Percentiles rank a stretch among this genome's conserved stretches.
Evolutionary conservation across 1,284 basidiomycete species (phyloP).

Genomic region (Takashimella koratensis): DNA sequence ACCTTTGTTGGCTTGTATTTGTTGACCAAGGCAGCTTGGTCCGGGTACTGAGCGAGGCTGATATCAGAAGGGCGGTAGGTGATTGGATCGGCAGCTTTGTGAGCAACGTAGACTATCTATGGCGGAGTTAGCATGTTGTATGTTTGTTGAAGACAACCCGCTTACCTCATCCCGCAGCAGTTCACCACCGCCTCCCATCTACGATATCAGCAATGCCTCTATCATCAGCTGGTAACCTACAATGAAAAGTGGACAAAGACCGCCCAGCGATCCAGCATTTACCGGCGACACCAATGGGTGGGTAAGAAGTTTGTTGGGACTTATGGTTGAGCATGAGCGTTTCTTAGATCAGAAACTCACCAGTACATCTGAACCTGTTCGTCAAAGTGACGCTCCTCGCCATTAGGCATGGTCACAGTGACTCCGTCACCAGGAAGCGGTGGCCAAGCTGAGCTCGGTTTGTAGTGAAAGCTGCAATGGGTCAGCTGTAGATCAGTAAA

Average conservation of each 20-base stretch:
- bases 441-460: slow-evolving; percentile 47
- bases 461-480: slow-evolving; percentile 46
- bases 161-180: slow-evolving; percentile 46
- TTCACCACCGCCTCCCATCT: slow-evolving; percentile 51
- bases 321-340: slow-evolving; percentile 4
- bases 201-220: no score
- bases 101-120: slow-evolving; percentile 52
- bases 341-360: slow-evolving; percentile 15
- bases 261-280: slow-evolving; percentile 53
- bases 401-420: slow-evolving; percentile 31
- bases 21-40: slow-evolving; percentile 40
- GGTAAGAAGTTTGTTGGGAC: slow-evolving; percentile 52
- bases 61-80: slow-evolving; percentile 45
- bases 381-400: slow-evolving; percentile 30
- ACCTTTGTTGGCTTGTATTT: slow-evolving; percentile 53
- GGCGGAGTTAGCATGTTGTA: slow-evolving; percentile 16
- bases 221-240: slow-evolving; percentile 22
- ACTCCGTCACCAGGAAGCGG: slow-evolving; percentile 43
- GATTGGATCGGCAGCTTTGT: slow-evolving; percentile 51
- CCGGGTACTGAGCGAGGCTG: slow-evolving; percentile 47
- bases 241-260: slow-evolving; percentile 53
- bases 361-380: slow-evolving; percentile 55
- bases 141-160: not conserved
- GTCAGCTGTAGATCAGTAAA: slow-evolving; percentile 8
- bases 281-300: slow-evolving; percentile 54